Conservation (phyloP, 2,329 filamentous ascomycete species). For the Ascomycota sp. region DNA sequence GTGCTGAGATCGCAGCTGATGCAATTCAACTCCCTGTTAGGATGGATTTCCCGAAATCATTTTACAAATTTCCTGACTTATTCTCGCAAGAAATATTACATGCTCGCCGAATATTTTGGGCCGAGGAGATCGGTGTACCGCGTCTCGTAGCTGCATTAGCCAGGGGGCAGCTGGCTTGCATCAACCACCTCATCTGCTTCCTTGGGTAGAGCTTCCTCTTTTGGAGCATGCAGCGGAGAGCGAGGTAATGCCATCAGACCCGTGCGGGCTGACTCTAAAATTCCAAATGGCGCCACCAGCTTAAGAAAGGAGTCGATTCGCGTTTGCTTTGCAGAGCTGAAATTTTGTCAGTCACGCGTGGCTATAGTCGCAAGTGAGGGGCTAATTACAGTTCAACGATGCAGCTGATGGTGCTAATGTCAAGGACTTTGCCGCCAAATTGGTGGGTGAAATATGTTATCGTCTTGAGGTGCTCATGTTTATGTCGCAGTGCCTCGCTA, state of each 20-base stretch:
- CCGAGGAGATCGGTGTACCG: no score
- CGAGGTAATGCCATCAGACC: constrained; percentile 93
- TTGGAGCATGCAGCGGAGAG: constrained; percentile 61
- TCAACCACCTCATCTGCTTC: constrained; percentile 92
- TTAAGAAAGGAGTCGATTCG: constrained; percentile 98
- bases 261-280: constrained; percentile 85
- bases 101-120: no score
- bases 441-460: constrained; percentile 96
- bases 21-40: no score
- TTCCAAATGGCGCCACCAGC: constrained; percentile 81
- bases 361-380: neutral
- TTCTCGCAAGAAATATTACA: no score
- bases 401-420: constrained; percentile 96
- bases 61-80: no score
- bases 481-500: constrained; percentile 81
- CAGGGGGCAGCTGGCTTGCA: constrained; percentile 79
- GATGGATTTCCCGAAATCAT: no score
- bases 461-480: constrained; percentile 90
- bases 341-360: constrained; percentile 6
- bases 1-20: no score
- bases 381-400: constrained; percentile 80
- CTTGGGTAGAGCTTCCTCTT: constrained; percentile 51
- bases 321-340: constrained; percentile 70
- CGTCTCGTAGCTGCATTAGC: constrained; percentile 25
- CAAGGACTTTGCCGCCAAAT: constrained; percentile 90